Evolutionary conservation across 805 yeast genomes (phyloP).

Genomic region (Dipodascopsis tothii): DNA sequence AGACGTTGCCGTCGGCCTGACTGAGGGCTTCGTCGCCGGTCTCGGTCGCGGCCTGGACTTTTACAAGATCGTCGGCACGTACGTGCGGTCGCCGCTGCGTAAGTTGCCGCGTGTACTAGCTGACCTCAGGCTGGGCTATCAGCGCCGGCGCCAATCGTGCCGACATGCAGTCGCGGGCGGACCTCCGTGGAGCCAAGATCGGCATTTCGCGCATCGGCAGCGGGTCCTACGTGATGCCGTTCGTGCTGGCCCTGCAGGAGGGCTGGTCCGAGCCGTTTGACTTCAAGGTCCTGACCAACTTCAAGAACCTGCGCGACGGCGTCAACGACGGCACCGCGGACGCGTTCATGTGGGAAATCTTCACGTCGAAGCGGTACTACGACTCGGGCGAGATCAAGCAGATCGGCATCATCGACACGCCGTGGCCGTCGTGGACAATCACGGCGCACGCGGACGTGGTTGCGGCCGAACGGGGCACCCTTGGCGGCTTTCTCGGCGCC

Average conservation of each 20-base stretch:
- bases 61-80: constrained; percentile 69
- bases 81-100: constrained; percentile 76
- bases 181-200: constrained; percentile 54
- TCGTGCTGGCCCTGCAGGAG: constrained; percentile 61
- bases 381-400: constrained; percentile 71
- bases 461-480: constrained; percentile 23
- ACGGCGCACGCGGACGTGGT: constrained; percentile 43
- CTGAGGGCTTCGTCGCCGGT: constrained; percentile 86
- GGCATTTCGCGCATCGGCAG: constrained; percentile 79
- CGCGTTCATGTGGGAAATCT: constrained; percentile 94
- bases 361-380: constrained; percentile 79
- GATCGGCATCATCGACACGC: constrained; percentile 84
- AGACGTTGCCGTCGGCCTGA: constrained; percentile 75
- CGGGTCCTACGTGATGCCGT: constrained; percentile 88
- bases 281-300: constrained; percentile 49
- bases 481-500: constrained; percentile 29
- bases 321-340: constrained; percentile 63
- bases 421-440: constrained; percentile 95
- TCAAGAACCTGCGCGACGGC: constrained; percentile 68
- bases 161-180: constrained; percentile 45
- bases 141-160: constrained; percentile 62
- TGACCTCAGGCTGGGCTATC: constrained; percentile 56
- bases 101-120: constrained; percentile 1
- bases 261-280: constrained; percentile 42
- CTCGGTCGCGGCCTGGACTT: constrained; percentile 59